These are phyloP conservation scores for Yamadazyma scolyti DNA, from an alignment of 805 yeast species.

Conservation along the genomic window DNA sequence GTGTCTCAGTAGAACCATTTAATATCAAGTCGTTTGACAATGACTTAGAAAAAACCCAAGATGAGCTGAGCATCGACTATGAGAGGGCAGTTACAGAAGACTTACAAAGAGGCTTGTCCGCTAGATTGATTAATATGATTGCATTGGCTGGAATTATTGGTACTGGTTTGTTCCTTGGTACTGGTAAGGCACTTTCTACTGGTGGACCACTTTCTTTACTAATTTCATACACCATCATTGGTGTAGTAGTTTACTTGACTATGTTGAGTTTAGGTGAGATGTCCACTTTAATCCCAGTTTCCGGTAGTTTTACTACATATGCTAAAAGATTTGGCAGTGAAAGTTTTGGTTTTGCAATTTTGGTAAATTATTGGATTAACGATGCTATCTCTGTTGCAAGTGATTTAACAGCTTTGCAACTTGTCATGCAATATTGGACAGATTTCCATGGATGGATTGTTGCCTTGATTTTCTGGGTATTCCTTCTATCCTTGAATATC, in stretches of 20 bases:
- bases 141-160: slow-evolving; percentile 37
- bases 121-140: slow-evolving; percentile 31
- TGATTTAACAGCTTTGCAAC: slow-evolving; percentile 45
- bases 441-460: slow-evolving; percentile 48
- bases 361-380: slow-evolving; percentile 49
- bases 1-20: too few species aligned
- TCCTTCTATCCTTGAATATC: slow-evolving; percentile 40
- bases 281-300: slow-evolving; percentile 51
- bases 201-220: slow-evolving; percentile 35
- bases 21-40: too few species aligned
- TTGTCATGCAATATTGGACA: slow-evolving; percentile 47
- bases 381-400: slow-evolving; percentile 47
- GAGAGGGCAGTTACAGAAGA: slow-evolving; percentile 15
- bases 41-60: not conserved
- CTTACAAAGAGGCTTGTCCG: slow-evolving; percentile 18
- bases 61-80: not conserved
- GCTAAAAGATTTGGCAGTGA: slow-evolving; percentile 48
- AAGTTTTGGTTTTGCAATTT: slow-evolving; percentile 50
- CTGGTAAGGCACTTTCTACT: slow-evolving; percentile 24
- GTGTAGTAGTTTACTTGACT: slow-evolving; percentile 47
- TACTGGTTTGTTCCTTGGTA: slow-evolving; percentile 31
- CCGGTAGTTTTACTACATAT: slow-evolving; percentile 52
- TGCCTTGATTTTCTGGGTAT: slow-evolving; percentile 51
- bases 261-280: slow-evolving; percentile 55
- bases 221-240: slow-evolving; percentile 32